Conservation (phyloP, 2,329 filamentous ascomycete species). For the Talaromyces sp. region DNA sequence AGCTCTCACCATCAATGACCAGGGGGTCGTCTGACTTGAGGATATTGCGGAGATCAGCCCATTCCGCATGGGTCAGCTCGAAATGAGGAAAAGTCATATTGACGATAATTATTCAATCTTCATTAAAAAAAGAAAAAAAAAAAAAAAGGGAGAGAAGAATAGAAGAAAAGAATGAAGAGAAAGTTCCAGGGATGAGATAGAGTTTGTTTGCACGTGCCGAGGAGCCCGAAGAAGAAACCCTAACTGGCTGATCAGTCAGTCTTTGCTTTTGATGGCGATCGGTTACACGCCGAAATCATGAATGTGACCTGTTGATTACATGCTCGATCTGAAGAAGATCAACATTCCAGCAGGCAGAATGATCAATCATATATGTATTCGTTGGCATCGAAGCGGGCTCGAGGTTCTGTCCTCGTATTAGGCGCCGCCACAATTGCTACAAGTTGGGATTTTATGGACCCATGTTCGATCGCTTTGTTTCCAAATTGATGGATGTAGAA, state of each 20-base stretch:
- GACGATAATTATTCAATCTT: neutral
- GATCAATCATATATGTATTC: too few relatives aligned
- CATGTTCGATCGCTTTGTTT: neutral
- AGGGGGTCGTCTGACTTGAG: constrained; percentile 15
- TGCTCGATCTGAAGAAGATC: neutral
- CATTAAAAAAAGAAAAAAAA: neutral
- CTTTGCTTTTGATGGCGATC: neutral
- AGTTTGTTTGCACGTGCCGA: neutral
- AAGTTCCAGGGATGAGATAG: neutral
- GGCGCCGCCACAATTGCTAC: neutral
- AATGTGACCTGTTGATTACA: neutral
- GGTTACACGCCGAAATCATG: neutral
- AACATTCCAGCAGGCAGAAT: neutral
- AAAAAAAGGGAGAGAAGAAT: neutral
- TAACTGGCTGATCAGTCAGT: neutral
- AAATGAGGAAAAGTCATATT: constrained; percentile 14
- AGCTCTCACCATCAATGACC: constrained; percentile 15
- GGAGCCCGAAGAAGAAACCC: neutral
- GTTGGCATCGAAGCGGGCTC: neutral
- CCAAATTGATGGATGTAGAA: too few relatives aligned
- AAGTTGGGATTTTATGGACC: neutral
- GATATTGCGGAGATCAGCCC: constrained; percentile 14
- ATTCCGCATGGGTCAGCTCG: constrained; percentile 12
- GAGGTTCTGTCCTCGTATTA: neutral
- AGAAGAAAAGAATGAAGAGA: neutral